Conservation (phyloP, 108 stramenopile genomes). For the Pseudonitzschia delicatissima region DNA sequence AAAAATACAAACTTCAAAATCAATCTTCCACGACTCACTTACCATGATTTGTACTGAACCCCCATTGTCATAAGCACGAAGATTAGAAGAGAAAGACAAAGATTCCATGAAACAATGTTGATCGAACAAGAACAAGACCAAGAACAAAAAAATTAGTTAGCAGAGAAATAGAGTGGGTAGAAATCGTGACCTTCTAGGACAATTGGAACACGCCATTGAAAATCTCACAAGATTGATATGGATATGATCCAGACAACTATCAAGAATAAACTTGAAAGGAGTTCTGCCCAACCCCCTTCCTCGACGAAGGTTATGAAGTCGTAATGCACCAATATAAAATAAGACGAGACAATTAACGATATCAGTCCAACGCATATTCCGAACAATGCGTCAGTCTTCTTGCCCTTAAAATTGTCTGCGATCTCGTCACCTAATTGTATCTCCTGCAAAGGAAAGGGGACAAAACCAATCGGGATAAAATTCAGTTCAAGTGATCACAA, state of each 20-base stretch:
- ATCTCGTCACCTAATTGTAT: background rate
- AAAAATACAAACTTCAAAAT: too few species aligned
- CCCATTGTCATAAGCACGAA: too few species aligned
- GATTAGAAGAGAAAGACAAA: too few species aligned
- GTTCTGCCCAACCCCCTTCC: slow-evolving; percentile 48
- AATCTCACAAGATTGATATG: slow-evolving; percentile 24
- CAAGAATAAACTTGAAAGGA: slow-evolving; percentile 25
- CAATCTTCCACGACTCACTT: too few species aligned
- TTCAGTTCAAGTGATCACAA: slow-evolving; percentile 12
- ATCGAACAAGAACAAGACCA: too few species aligned
- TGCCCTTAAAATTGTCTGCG: background rate
- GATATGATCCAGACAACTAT: slow-evolving; percentile 38
- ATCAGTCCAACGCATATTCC: slow-evolving; percentile 49
- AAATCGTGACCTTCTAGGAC: too few species aligned
- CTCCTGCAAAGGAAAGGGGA: background rate
- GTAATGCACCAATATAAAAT: slow-evolving; percentile 67
- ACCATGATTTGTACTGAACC: too few species aligned
- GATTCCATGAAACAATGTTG: too few species aligned
- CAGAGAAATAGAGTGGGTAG: too few species aligned
- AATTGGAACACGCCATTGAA: too few species aligned
- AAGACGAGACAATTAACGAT: slow-evolving; percentile 31
- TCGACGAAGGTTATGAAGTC: slow-evolving; percentile 46
- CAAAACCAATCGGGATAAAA: slow-evolving; percentile 10
- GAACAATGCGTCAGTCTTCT: slow-evolving; percentile 33
- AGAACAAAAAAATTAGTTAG: too few species aligned